Evolutionary conservation across 1,139 yeast genomes (phyloP).

Genomic region (Kurtzmaniella quercitrusa): DNA sequence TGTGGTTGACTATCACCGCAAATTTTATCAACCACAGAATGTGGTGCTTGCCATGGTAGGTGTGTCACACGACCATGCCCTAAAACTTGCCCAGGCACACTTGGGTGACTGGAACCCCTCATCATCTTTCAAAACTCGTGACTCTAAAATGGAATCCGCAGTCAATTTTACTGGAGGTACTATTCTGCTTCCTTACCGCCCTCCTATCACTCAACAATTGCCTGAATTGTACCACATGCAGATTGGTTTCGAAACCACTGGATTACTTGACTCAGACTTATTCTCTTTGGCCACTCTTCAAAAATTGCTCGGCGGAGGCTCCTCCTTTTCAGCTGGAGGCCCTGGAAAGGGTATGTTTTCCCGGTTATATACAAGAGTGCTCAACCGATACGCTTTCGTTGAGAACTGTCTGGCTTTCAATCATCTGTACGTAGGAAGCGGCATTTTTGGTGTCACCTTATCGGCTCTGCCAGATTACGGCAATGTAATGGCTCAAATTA

Average conservation of each 20-base stretch:
- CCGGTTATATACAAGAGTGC: constrained; percentile 82
- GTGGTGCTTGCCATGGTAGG: constrained; percentile 89
- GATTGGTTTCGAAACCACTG: constrained; percentile 84
- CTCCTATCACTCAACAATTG: constrained; percentile 63
- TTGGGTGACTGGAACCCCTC: constrained; percentile 58
- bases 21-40: constrained; percentile 76
- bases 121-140: constrained; percentile 26
- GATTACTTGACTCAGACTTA: constrained; percentile 80
- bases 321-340: constrained; percentile 97
- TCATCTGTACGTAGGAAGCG: constrained; percentile 87
- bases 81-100: constrained; percentile 56
- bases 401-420: constrained; percentile 88
- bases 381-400: constrained; percentile 87
- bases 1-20: constrained; percentile 58
- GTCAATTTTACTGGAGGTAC: constrained; percentile 81
- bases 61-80: constrained; percentile 66
- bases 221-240: constrained; percentile 87
- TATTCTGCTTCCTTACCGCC: constrained; percentile 60
- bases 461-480: constrained; percentile 87
- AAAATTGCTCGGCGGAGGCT: constrained; percentile 94
- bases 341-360: constrained; percentile 99
- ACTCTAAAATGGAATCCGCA: not conserved
- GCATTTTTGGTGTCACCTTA: constrained; percentile 84
- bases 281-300: constrained; percentile 90
- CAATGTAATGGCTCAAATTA: constrained; percentile 73